Percentiles rank a stretch among this genome's conserved stretches.
phyloP scores from a whole-genome alignment of 2,329 filamentous ascomycete species.

The Ilyonectria mors-panacis region DNA sequence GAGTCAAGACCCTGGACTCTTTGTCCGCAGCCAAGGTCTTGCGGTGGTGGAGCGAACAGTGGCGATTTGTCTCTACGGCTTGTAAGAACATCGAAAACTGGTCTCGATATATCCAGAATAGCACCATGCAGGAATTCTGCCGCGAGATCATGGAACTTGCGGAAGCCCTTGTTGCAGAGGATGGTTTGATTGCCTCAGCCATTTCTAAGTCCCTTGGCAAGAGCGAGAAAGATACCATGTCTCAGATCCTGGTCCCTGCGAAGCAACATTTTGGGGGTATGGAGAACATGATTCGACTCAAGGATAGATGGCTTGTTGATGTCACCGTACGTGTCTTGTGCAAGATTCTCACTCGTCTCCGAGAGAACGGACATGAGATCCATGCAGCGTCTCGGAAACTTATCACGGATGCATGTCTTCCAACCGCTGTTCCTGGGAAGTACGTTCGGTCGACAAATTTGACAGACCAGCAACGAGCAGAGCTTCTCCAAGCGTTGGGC shows the following conservation, averaged over 20 bases:
- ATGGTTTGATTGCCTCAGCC: conserved; percentile 84
- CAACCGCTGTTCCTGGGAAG: conserved; percentile 66
- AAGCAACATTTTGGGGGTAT: conserved; percentile 74
- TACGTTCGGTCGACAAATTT: conserved; percentile 83
- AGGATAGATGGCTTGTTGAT: conserved; percentile 87
- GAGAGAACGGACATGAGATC: conserved; percentile 81
- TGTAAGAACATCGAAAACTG: conserved; percentile 88
- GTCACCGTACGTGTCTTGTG: conserved; percentile 86
- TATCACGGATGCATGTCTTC: conserved; percentile 77
- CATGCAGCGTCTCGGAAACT: conserved; percentile 71
- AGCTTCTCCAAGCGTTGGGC: conserved; percentile 77
- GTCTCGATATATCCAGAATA: conserved; percentile 82
- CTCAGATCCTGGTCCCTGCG: conserved; percentile 56
- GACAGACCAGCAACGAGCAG: conserved; percentile 85
- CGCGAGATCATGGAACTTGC: conserved; percentile 96
- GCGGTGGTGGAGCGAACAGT: conserved; percentile 87
- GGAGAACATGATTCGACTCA: conserved; percentile 89
- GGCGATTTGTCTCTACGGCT: conserved; percentile 84
- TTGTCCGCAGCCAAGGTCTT: conserved; percentile 77
- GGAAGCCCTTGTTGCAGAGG: conserved; percentile 86
- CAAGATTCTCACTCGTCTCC: conserved; percentile 87
- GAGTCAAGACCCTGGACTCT: conserved; percentile 68
- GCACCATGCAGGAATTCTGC: conserved; percentile 91
- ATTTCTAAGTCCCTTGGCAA: conserved; percentile 58
- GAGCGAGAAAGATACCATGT: conserved; percentile 58